phyloP scores from a whole-genome alignment of 2,329 filamentous ascomycete species.

The Fusarium denticulatum region DNA sequence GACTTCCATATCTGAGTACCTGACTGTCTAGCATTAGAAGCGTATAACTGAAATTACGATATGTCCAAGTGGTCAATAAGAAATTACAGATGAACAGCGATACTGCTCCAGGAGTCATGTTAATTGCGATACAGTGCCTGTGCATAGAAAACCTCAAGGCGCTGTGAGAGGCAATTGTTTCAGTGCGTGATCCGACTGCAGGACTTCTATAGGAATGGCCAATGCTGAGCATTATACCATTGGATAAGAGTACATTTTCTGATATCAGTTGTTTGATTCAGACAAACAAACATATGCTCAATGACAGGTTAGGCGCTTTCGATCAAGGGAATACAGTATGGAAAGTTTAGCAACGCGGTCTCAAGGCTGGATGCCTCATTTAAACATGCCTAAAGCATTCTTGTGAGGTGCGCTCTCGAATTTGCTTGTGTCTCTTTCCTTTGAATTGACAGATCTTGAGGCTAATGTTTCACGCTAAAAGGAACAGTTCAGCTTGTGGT shows the following conservation, averaged over 20 bases:
- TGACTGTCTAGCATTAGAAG: background rate
- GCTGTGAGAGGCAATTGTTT: background rate
- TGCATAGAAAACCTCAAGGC: background rate
- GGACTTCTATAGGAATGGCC: background rate
- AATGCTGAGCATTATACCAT: background rate
- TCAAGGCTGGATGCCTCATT: background rate
- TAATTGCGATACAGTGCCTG: background rate
- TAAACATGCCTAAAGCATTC: background rate
- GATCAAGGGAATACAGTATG: background rate
- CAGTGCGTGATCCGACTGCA: background rate
- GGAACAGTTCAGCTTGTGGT: slow-evolving; percentile 3
- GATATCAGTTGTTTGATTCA: background rate
- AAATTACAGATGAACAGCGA: background rate
- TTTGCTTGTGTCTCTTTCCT: background rate
- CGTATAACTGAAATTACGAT: background rate
- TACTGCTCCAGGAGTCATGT: background rate
- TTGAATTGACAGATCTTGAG: background rate
- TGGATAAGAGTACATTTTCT: background rate
- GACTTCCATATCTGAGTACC: background rate
- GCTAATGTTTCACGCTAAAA: slow-evolving; percentile 38
- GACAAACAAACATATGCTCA: background rate
- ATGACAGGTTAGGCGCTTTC: background rate
- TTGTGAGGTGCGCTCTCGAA: background rate
- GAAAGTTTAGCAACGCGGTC: background rate
- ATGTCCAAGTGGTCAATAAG: background rate